Evolutionary conservation across 164 flowering plant genomes (phyloP).

Genomic region (Vitis rotundifolia): DNA sequence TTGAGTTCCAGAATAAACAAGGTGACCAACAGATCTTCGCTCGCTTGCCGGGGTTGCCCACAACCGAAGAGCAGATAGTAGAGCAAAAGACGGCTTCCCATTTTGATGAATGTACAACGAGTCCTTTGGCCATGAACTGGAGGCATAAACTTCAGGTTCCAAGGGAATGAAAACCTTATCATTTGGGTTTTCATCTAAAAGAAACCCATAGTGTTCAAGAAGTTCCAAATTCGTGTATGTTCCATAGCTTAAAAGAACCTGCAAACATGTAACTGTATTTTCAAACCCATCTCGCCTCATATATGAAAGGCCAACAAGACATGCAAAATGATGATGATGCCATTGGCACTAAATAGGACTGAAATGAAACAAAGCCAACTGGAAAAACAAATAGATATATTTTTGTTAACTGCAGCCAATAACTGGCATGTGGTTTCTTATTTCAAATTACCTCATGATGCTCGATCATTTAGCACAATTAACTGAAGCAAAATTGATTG

Average conservation of each 20-base stretch:
- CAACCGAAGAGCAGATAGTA: conserved; percentile 71
- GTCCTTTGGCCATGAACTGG: conserved; percentile 64
- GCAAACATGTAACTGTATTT: conserved; percentile 20
- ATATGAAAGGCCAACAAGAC: neutral
- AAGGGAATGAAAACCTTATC: conserved; percentile 74
- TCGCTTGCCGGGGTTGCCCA: conserved; percentile 64
- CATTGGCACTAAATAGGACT: no score
- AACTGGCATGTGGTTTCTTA: no score
- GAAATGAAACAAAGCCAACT: no score
- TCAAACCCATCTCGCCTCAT: neutral
- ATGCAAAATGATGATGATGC: no score
- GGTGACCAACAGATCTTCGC: conserved; percentile 60
- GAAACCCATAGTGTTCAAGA: conserved; percentile 95
- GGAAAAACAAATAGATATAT: no score
- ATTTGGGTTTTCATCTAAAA: conserved; percentile 66
- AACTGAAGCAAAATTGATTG: no score
- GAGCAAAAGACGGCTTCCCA: conserved; percentile 85
- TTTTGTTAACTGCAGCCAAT: no score
- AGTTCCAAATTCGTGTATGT: conserved; percentile 92
- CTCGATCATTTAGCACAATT: no score
- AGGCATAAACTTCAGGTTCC: conserved; percentile 42
- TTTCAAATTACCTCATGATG: no score
- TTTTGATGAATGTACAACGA: conserved; percentile 61
- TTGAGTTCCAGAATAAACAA: conserved; percentile 71
- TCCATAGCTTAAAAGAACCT: conserved; percentile 92